Evolutionary conservation across 805 yeast genomes (phyloP), one percentile per base, ranked within the genome.

Genomic region (Huiozyma sinensis): DNA sequence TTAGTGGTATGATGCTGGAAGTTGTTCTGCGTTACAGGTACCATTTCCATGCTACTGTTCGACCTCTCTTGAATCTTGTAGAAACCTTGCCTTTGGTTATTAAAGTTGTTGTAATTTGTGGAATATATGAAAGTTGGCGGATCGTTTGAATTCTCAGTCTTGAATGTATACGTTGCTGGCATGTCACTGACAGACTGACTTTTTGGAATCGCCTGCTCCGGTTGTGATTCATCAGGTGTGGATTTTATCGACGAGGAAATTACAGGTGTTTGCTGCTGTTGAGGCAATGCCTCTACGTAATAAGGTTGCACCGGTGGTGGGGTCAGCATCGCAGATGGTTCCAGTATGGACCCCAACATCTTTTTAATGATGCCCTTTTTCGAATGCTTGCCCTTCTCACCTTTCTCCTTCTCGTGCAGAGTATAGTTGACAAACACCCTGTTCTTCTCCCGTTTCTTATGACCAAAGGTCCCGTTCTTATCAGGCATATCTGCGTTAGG

Each of bases 341-440:
- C 24, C 24, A 17, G 24, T 17, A 17, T 17, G 4, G 24, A 17
- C 24, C 24, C 24, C 24, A 36, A 13, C 38, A 60, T 42, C 6
- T 54, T 28, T 17, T 38, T 31, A 9, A 38, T 9, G 17, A 28
- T 8, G 17, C 30, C 9, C 28, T 27, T 7, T 6, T 38, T 38
- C 12, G 5, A 36, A 28, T n/a, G 27, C 12, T 37, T 37, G 6
- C 9, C 12, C 8, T 28, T 4, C 12, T 27, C 34, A 6, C 8
- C 12, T 6, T 29, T 30, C 12, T 35, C 31, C 12, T 44, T 44
- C 13, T 44, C 44, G 28, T 40, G 39, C 2, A 44, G 17, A 1
- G 47, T 55, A 43, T 56, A 57, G 44, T 57, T 57, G 24, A 57
- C 61, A 39, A 57, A 57, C 6, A 56, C 57, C 53, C 54, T 56